Evolutionary conservation across 2,329 filamentous ascomycete genomes (phyloP), one percentile per base, ranked within the genome.

Genomic region (Laburnicola sp.): DNA sequence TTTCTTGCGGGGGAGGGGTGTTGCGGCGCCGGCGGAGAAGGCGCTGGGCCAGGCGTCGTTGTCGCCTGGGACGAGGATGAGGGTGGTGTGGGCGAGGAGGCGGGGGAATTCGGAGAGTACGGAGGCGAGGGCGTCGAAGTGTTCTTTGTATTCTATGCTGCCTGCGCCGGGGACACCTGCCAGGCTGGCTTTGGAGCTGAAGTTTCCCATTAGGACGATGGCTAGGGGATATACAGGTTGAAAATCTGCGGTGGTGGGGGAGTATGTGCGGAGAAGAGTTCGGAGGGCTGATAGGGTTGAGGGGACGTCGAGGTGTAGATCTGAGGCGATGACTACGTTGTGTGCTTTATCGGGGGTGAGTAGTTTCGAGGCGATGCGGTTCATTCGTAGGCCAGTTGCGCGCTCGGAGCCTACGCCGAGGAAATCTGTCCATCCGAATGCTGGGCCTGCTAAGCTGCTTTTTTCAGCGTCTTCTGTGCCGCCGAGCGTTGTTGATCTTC

Each of bases 21-120:
- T 82, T 0, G 87, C 84, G 1, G 88, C 86, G 3, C 90, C 90
- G 2, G 86, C 86, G 0, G 84, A 85, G 69, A 96, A 96, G 2
- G 91, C 83, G 0, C 91, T 96, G 4, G 87, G 84, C 94, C 94
- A 99, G n/a, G 90, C 92, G 70, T 99, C 94, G 69, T 97, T 96
- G 74, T 97, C 93, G 27, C 94, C 94, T 0, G 94, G 94, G 0
- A 97, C 88, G 67, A 99, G 96, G 28, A 96, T 79, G 70, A 97
- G 96, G 0, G 89, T 93, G 4, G 89, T 87, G 25, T 83, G 82
- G 50, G 87, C 86, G 37, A 97, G 81, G 10, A 99, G 81, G 0
- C 82, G 80, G 2, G 91, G 90, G 66, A 91, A 97, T 60, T 97
- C 91, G 6, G 89, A 81, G 4, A 99, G 80, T 1, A 90, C 82